Conservation (phyloP, 2,329 filamentous ascomycete genomes). For the Escovopsis weberi region DNA sequence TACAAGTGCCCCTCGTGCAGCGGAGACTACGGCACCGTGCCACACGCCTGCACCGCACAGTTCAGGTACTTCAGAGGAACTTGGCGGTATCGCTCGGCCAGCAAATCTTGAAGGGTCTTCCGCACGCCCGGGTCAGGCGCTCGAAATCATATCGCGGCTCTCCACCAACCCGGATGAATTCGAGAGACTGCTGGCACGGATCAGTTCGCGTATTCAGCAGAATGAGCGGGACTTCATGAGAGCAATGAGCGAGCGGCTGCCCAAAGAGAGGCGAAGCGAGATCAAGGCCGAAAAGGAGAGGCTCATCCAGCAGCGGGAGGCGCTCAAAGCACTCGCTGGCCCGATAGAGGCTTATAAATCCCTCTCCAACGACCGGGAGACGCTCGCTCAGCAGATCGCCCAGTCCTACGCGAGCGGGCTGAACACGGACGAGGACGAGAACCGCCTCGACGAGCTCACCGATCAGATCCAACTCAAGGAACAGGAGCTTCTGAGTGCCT, state of each 20-base stretch:
- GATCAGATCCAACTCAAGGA: conserved; percentile 30
- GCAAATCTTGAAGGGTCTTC: neutral
- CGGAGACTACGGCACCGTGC: too few species aligned
- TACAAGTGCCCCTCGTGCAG: too few species aligned
- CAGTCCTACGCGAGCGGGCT: conserved; percentile 35
- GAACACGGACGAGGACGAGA: conserved; percentile 38
- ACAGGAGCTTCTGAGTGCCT: conserved; percentile 22
- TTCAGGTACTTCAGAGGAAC: too few species aligned
- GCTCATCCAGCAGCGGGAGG: conserved; percentile 30
- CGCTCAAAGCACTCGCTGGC: conserved; percentile 24
- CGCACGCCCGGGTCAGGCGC: conserved; percentile 11
- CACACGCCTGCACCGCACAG: too few species aligned
- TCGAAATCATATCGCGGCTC: conserved; percentile 16
- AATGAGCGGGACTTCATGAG: conserved; percentile 34
- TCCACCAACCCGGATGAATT: conserved; percentile 18
- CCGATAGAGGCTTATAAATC: conserved; percentile 28
- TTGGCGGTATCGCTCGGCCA: neutral
- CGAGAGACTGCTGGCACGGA: conserved; percentile 18
- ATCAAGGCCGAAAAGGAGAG: conserved; percentile 36
- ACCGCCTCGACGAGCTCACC: conserved; percentile 32
- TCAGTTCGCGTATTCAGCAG: conserved; percentile 29
- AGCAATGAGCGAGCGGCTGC: conserved; percentile 31
- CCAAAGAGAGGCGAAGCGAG: conserved; percentile 28
- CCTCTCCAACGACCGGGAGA: conserved; percentile 29
- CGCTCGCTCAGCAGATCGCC: conserved; percentile 30